These are phyloP conservation scores for Ophidiomyces ophidiicola DNA, from an alignment of 2,329 filamentous ascomycete genomes.

Conservation along the genomic window DNA sequence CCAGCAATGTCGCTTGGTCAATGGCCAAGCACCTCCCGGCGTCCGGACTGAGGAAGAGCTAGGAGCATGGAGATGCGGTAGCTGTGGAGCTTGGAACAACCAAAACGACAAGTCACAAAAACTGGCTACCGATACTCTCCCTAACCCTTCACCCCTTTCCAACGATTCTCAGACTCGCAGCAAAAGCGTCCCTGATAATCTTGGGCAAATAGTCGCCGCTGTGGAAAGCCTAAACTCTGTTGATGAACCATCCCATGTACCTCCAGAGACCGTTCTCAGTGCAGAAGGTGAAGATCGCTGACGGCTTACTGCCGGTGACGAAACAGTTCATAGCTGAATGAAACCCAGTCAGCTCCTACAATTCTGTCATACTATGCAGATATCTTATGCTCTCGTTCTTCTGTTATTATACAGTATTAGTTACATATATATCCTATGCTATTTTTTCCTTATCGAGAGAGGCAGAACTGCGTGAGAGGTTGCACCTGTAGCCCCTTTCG, in stretches of 20 bases:
- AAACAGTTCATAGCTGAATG: too few species aligned
- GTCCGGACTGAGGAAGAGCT: constrained; percentile 64
- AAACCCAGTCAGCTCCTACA: too few species aligned
- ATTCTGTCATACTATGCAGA: too few species aligned
- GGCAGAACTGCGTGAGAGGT: too few species aligned
- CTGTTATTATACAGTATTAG: too few species aligned
- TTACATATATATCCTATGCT: too few species aligned
- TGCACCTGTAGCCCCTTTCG: too few species aligned
- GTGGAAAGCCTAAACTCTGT: not conserved
- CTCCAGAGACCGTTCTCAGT: not conserved
- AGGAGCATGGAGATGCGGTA: constrained; percentile 76
- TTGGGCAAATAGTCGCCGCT: not conserved
- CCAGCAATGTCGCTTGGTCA: constrained; percentile 68
- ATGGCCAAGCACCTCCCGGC: constrained; percentile 88
- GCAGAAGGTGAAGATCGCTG: not conserved
- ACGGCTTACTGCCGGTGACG: too few species aligned
- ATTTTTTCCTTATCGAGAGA: too few species aligned
- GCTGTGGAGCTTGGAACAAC: constrained; percentile 73
- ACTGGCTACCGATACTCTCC: not conserved
- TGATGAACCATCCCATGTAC: constrained; percentile 1
- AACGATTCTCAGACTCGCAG: not conserved
- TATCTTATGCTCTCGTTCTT: too few species aligned
- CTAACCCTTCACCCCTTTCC: not conserved
- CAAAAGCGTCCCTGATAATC: constrained; percentile 4
- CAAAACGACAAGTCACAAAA: constrained; percentile 51